Percentiles rank a stretch among this genome's conserved stretches.
These are phyloP conservation scores for Aureobasidium leucospermi DNA, from an alignment of 2,329 filamentous ascomycete genomes.

Conservation along the genomic window DNA sequence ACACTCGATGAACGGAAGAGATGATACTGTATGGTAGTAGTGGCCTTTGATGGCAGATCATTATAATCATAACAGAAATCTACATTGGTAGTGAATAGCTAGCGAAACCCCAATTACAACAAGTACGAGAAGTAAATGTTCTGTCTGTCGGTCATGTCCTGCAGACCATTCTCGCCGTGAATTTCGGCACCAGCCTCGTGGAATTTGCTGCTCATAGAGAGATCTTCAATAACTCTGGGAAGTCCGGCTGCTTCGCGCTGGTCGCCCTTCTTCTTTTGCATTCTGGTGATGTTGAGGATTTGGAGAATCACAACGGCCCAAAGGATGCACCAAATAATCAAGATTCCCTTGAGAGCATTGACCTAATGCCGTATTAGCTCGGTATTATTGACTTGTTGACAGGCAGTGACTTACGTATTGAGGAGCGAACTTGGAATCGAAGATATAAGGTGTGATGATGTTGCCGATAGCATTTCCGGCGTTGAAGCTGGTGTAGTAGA, in stretches of 20 bases:
- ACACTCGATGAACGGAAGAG: too few species aligned
- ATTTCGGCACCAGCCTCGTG: conserved; percentile 14
- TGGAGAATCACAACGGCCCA: conserved; percentile 3
- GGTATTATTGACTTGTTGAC: too few species aligned
- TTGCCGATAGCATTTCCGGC: conserved; percentile 14
- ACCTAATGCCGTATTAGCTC: background rate
- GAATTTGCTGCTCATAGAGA: conserved; percentile 12
- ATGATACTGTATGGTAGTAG: too few species aligned
- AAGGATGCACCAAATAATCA: conserved; percentile 14
- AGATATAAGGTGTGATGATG: conserved; percentile 16
- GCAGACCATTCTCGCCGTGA: conserved; percentile 5
- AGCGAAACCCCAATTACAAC: background rate
- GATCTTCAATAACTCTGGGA: background rate
- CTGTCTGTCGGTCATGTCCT: conserved; percentile 17
- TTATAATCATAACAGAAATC: too few species aligned
- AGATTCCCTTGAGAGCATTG: conserved; percentile 14
- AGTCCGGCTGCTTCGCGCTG: conserved; percentile 15
- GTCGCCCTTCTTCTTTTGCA: conserved; percentile 14
- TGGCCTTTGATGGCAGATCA: too few species aligned
- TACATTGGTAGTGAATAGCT: too few species aligned
- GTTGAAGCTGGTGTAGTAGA: conserved; percentile 14
- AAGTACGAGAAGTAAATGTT: conserved; percentile 17
- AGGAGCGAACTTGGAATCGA: conserved; percentile 12
- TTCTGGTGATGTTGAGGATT: conserved; percentile 1
- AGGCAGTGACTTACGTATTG: conserved; percentile 11